These are phyloP conservation scores for Cladosporium sp. DNA, from an alignment of 2,329 filamentous ascomycete genomes.

Conservation along the genomic window DNA sequence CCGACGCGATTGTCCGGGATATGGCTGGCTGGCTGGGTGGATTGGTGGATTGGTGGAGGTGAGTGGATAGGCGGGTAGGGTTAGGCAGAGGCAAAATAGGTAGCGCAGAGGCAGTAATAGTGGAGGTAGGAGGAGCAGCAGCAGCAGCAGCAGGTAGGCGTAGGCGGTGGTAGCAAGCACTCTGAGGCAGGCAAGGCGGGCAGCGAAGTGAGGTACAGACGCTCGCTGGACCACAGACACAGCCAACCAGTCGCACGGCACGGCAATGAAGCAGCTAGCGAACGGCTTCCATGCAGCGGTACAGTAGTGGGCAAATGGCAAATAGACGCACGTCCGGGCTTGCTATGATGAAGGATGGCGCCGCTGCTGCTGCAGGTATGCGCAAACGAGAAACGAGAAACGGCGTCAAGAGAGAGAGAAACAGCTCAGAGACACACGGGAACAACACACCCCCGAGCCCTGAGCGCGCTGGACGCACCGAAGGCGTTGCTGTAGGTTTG, in stretches of 20 bases:
- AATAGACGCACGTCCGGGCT: neutral
- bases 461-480: constrained; percentile 6
- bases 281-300: constrained; percentile 1
- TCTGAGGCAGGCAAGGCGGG: neutral
- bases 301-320: neutral
- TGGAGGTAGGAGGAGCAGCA: neutral
- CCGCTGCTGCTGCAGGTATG: neutral
- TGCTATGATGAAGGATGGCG: neutral
- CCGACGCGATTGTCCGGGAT: neutral
- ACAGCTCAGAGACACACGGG: neutral
- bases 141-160: neutral
- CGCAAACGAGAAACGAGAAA: constrained; percentile 7
- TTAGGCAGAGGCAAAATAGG: neutral
- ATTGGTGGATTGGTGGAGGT: neutral
- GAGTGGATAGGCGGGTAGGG: neutral
- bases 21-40: constrained; percentile 3
- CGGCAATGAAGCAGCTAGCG: constrained; percentile 4
- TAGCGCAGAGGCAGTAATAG: neutral
- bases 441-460: neutral
- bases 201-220: neutral
- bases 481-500: constrained; percentile 18
- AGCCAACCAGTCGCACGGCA: neutral
- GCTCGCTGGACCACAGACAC: too few species aligned
- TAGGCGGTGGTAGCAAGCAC: neutral
- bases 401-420: neutral